Percentiles rank a stretch among this genome's conserved stretches.
Conservation (phyloP, 371 early-diverging fungal genomes). For the Lichtheimia corymbifera region DNA sequence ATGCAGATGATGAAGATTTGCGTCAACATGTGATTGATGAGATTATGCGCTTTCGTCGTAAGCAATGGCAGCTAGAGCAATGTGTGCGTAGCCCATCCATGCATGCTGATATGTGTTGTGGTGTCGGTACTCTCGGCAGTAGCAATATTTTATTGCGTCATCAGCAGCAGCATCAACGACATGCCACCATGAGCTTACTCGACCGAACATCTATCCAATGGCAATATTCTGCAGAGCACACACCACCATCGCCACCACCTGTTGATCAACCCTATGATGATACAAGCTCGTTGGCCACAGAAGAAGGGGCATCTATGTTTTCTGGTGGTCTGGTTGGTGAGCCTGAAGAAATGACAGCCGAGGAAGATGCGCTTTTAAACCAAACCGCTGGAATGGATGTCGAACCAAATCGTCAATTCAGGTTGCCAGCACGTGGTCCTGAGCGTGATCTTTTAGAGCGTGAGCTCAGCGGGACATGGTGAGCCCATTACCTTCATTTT, state of each 20-base stretch:
- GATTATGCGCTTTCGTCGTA: constrained; percentile 7
- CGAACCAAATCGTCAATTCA: constrained; percentile 16
- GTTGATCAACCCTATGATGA: background rate
- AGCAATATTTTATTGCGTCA: background rate
- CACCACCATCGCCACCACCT: constrained; percentile 1
- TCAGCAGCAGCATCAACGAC: constrained; percentile 5
- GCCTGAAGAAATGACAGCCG: constrained; percentile 26
- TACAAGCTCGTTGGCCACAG: background rate
- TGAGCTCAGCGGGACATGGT: constrained; percentile 22
- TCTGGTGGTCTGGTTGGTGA: constrained; percentile 28
- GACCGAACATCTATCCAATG: background rate
- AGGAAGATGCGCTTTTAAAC: constrained; percentile 13
- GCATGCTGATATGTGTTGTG: background rate
- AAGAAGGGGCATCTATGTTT: constrained; percentile 5
- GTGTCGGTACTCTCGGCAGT: background rate
- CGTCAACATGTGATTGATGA: constrained; percentile 25
- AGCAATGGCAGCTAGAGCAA: constrained; percentile 7
- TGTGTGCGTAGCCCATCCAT: background rate
- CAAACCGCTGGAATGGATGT: constrained; percentile 14
- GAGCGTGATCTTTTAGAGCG: constrained; percentile 14
- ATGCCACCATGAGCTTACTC: constrained; percentile 21
- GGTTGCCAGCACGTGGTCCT: constrained; percentile 14
- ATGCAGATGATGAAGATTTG: constrained; percentile 16
- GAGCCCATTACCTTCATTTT: constrained; percentile 2
- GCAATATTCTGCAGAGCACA: background rate